Evolutionary conservation across 2,329 filamentous ascomycete species (phyloP).

Genomic region (Coleophoma cylindrospora): DNA sequence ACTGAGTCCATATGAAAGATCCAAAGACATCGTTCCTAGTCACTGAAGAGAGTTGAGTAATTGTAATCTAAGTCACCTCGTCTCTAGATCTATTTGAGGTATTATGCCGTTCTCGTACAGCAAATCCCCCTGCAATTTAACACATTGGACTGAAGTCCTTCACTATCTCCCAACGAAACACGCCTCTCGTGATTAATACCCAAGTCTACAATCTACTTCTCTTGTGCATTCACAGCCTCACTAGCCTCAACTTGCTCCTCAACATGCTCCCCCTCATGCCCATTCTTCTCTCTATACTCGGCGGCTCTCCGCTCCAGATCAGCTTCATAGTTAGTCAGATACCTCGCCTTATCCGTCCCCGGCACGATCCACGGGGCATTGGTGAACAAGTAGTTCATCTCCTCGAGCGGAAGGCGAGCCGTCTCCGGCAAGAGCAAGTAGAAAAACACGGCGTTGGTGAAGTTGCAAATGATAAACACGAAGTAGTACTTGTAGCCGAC

Average conservation of each 20-base stretch:
- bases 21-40: no score
- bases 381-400: constrained; percentile 64
- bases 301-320: neutral
- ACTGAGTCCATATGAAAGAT: no score
- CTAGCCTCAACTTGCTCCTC: neutral
- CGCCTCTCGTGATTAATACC: no score
- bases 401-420: constrained; percentile 56
- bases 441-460: constrained; percentile 64
- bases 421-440: constrained; percentile 65
- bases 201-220: neutral
- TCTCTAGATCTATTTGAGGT: no score
- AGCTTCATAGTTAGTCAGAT: neutral
- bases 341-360: constrained; percentile 35
- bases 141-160: no score
- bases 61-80: no score
- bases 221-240: neutral
- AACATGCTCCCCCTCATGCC: neutral
- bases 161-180: no score
- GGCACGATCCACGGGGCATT: constrained; percentile 59
- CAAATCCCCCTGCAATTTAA: no score
- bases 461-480: constrained; percentile 62
- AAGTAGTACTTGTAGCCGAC: constrained; percentile 45
- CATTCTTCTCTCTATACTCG: neutral
- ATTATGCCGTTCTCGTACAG: no score
- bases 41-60: no score